Evolutionary conservation across 1,284 basidiomycete genomes (phyloP), one percentile per base, ranked within the genome.

Genomic region (Cystobasidiaceae sp.): DNA sequence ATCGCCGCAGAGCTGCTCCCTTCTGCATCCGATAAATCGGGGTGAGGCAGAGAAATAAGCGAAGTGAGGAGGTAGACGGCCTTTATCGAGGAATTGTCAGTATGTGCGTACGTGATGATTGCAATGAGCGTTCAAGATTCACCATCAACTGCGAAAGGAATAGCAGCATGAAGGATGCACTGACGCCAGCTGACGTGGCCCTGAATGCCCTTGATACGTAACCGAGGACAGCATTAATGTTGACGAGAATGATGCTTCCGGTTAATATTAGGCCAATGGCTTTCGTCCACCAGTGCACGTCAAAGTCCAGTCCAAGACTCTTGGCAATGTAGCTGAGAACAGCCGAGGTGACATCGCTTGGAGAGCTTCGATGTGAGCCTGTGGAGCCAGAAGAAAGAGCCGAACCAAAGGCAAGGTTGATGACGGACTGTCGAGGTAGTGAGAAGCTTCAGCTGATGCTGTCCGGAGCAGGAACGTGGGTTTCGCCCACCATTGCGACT

Each of bases 21-120:
- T 15, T 63, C 66, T 1, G 66, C 60, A 8, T 70, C 68, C 28
- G 39, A n/a, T 4, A 71, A 72, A 11, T 75, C 67, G 0, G 75
- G 73, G 2, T 75, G 72, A 0, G 78, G 74, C 0, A 79, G 72
- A 46, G 78, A 78, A 57, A 79, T 79, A 46, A 79, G 72, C 13
- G 77, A 78, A 0, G 78, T 78, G 28, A 79, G 71, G 13, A 78
- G 74, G 57, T 79, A 79, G 43, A 79, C 75, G 28, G 77, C 76
- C 75, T 75, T 66, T 19, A 21, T 23, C 11, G 21, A 5, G 9
- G 23, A 25, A 11, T 39, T 39, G 11, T 11, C n/a, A n/a, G 11
- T n/a, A 11, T 39, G 37, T 39, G 11, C 11, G 37, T 11, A 11
- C n/a, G 37, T 11, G 37, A 11, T 39, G 37, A 39, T 11, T n/a